Evolutionary conservation across 2,329 filamentous ascomycete species (phyloP).

Genomic region (Penicillium sp.): DNA sequence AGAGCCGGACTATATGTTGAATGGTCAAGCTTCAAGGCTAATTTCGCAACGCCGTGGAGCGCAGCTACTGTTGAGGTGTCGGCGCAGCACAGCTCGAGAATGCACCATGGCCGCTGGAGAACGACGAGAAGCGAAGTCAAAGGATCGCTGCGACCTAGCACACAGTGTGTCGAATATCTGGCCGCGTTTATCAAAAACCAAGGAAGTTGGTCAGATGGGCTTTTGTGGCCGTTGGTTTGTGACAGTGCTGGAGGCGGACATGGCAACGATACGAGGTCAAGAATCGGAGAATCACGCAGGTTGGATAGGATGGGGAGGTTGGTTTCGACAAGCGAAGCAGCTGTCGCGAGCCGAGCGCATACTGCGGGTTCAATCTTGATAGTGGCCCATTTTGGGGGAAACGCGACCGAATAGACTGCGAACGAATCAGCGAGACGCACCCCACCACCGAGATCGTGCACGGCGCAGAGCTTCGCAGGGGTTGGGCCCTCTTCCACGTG

Average conservation of each 20-base stretch:
- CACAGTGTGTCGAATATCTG: conserved; percentile 16
- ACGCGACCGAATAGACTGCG: conserved; percentile 13
- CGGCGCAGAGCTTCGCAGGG: conserved; percentile 9
- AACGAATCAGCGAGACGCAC: conserved; percentile 10
- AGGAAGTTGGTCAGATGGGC: conserved; percentile 7
- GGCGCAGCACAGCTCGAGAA: conserved; percentile 23
- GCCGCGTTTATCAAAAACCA: conserved; percentile 23
- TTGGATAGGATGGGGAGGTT: conserved; percentile 2
- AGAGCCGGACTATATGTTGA: conserved; percentile 13
- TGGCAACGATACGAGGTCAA: neutral
- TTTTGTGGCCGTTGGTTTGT: neutral
- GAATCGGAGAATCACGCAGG: neutral
- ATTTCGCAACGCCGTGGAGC: conserved; percentile 6
- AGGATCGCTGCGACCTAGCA: conserved; percentile 12
- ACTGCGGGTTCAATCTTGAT: neutral
- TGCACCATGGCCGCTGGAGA: conserved; percentile 25
- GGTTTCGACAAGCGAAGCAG: neutral
- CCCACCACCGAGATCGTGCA: conserved; percentile 9
- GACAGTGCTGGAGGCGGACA: neutral
- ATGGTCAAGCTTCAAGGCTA: conserved; percentile 9
- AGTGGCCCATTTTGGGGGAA: neutral
- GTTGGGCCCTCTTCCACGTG: conserved; percentile 4
- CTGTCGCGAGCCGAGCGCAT: neutral
- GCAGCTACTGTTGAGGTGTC: conserved; percentile 11
- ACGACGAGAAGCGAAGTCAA: conserved; percentile 19